These are phyloP conservation scores for Protoeuglena noctilucae DNA, from an alignment of 139 green algal genomes.

Conservation along the genomic window DNA sequence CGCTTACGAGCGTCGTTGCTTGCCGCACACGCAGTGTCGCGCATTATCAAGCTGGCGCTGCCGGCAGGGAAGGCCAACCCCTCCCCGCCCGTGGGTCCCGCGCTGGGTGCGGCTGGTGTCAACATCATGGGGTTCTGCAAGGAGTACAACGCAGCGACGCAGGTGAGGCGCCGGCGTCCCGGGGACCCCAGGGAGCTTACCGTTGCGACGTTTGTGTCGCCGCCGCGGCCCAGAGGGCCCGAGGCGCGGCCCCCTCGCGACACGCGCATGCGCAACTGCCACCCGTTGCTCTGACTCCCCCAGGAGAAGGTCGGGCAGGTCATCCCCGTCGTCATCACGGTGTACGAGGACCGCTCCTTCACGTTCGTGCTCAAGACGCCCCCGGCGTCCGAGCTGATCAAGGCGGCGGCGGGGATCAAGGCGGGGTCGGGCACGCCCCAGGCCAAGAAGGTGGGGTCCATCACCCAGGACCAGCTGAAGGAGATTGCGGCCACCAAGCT, in stretches of 20 bases:
- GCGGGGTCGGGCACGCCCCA: conserved; percentile 65
- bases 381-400: conserved; percentile 83
- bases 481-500: conserved; percentile 96
- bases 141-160: conserved; percentile 95
- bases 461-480: conserved; percentile 74
- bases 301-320: conserved; percentile 83
- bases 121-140: conserved; percentile 99
- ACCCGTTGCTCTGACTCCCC: conserved; percentile 97
- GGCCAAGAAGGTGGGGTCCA: conserved; percentile 58
- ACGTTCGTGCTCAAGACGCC: conserved; percentile 98
- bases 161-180: too few relatives aligned
- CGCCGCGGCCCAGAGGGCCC: conserved; percentile 86
- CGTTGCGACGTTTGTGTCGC: too few relatives aligned
- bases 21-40: conserved; percentile 72
- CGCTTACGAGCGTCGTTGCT: too few relatives aligned
- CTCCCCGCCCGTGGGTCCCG: conserved; percentile 89
- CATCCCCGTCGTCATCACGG: conserved; percentile 98
- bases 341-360: conserved; percentile 75
- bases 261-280: conserved; percentile 99
- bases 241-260: conserved; percentile 85
- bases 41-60: conserved; percentile 93
- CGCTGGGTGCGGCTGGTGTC: conserved; percentile 82
- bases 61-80: conserved; percentile 95
- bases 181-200: too few relatives aligned
- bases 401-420: conserved; percentile 77